Base-by-base conservation (phyloP, 768 basidiomycete genomes). In the Amanita fuliginea region DNA sequence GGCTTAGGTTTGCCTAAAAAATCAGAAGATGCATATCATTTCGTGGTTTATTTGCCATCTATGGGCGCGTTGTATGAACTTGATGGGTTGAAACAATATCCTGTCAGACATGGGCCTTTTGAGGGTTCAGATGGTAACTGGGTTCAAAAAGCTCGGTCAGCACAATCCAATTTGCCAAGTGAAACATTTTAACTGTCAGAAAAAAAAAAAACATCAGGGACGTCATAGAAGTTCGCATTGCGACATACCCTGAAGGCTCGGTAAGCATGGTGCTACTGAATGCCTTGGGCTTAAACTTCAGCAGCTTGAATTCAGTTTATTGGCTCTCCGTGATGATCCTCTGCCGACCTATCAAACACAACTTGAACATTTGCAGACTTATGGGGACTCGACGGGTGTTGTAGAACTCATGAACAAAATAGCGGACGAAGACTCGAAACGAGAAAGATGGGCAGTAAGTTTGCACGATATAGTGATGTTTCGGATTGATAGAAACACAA, bases 21-120 rank as follows among this genome's bases (percentile, higher is more conserved):
- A 56, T 66, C 67, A 46, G 76, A 78, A 60, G 96, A 98, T 58
- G 94, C 94, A 10, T 99, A 95, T 64, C 95, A 99, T 59, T 99
- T 98, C 59, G 83, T 98, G 36, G 85, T 95, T 9, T 99, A 97
- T 63, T 68, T 95, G 42, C 95, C 95, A 3, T 68, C 81, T 37
- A 74, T 82, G 64, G 95, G 88, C 16, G 74, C 76, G 19, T 66
- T 99, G 39, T 97, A 94, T 65, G 95, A 99, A 66, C 74, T 99
- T 28, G 95, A 98, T 59, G 95, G 95, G 9, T 67, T 99, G 55
- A 89, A 92, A 62, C 67, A 72, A 41, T 68, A 74, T 54, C 83
- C 95, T 2, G 78, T 97, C 14, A 77, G 74, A 52, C 96, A 99
- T 62, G 89, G 87, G n/a, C 58, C 67, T 28, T 84, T 77, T 54